Percentiles rank a stretch among this genome's conserved stretches.
These are phyloP conservation scores for Septoria linicola DNA, from an alignment of 2,329 filamentous ascomycete species.

Conservation along the genomic window DNA sequence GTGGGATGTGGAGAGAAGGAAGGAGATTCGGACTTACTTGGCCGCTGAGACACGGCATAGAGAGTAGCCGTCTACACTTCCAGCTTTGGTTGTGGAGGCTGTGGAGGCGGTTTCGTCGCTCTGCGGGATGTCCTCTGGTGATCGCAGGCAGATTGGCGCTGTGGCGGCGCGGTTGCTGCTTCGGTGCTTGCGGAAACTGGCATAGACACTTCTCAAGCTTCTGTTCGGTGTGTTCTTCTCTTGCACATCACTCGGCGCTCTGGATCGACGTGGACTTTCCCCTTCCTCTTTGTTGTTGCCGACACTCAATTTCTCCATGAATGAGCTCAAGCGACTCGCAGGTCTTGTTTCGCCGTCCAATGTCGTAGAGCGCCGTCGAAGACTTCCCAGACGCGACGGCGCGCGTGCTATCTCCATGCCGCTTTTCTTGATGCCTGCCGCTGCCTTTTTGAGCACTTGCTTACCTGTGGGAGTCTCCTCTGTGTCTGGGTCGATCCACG, in stretches of 20 bases:
- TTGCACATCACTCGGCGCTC: neutral
- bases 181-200: constrained; percentile 2
- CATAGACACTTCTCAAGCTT: neutral
- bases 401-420: constrained; percentile 3
- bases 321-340: constrained; percentile 6
- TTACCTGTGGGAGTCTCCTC: constrained; percentile 9
- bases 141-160: neutral
- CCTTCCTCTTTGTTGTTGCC: neutral
- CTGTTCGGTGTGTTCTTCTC: constrained; percentile 1
- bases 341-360: neutral
- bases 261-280: no score
- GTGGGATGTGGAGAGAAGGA: neutral
- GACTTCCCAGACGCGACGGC: constrained; percentile 3
- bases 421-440: constrained; percentile 11
- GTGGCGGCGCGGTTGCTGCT: neutral
- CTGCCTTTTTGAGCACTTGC: constrained; percentile 1
- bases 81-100: neutral
- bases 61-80: neutral
- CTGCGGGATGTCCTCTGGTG: neutral
- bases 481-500: neutral
- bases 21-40: neutral
- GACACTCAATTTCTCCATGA: constrained; percentile 4
- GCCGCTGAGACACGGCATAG: neutral
- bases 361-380: neutral
- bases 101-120: neutral